Conservation (phyloP, 2,329 filamentous ascomycete genomes). For the Exophiala xenobiotica region DNA sequence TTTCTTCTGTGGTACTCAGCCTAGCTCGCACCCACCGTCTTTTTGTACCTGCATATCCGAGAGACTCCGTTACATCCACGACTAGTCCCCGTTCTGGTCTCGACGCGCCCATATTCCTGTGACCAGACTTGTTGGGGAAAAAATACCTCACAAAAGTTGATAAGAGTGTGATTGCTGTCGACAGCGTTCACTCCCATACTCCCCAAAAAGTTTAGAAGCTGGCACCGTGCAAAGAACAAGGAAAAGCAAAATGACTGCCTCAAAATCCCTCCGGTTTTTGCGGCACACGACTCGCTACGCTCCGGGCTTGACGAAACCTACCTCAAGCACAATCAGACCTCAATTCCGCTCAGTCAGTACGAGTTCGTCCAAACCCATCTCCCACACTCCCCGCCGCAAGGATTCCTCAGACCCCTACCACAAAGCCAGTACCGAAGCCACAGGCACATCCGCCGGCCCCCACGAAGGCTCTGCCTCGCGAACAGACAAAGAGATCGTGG, state of each 20-base stretch:
- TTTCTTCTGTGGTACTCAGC: neutral
- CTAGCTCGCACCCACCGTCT: neutral
- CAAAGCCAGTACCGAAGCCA: conserved; percentile 30
- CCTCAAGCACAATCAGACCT: neutral
- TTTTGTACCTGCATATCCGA: conserved; percentile 1
- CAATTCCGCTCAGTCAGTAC: conserved; percentile 14
- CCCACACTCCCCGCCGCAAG: conserved; percentile 8
- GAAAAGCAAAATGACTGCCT: conserved; percentile 14
- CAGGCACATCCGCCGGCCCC: conserved; percentile 34
- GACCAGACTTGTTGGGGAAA: neutral
- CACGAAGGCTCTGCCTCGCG: conserved; percentile 71
- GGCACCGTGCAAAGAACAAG: no score
- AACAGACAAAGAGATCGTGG: conserved; percentile 73
- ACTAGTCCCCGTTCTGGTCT: neutral
- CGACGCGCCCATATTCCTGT: neutral
- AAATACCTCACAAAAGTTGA: neutral
- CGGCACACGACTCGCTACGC: conserved; percentile 10
- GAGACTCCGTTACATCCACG: neutral
- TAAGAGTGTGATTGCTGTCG: no score
- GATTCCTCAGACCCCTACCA: conserved; percentile 29
- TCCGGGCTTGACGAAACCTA: neutral
- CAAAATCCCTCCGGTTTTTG: conserved; percentile 12
- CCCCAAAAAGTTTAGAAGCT: no score
- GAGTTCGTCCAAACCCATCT: conserved; percentile 6
- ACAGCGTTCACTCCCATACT: no score